Evolutionary conservation across 2,329 filamentous ascomycete species (phyloP).

Genomic region (Aspergillus puulaauensis): DNA sequence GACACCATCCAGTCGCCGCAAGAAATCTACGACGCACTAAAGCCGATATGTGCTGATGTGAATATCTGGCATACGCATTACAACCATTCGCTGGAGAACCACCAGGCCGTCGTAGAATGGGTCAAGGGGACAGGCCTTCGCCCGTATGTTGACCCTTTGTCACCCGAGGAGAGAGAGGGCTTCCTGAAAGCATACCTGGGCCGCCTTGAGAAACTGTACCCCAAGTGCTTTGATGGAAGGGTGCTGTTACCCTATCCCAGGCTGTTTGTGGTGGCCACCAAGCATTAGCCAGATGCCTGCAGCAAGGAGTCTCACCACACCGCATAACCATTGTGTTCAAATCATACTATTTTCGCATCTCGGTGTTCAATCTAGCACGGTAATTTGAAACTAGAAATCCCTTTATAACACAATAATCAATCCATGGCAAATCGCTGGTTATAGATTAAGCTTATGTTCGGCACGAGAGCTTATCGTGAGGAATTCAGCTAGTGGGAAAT

Average conservation of each 20-base stretch:
- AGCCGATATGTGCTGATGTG: conserved; percentile 43
- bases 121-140: conserved; percentile 57
- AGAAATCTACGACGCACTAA: conserved; percentile 52
- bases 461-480: neutral
- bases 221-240: conserved; percentile 48
- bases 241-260: conserved; percentile 58
- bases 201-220: conserved; percentile 47
- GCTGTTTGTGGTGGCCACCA: conserved; percentile 54
- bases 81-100: conserved; percentile 51
- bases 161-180: conserved; percentile 37
- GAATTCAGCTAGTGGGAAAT: neutral
- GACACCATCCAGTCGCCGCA: conserved; percentile 50
- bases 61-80: conserved; percentile 58
- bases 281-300: neutral
- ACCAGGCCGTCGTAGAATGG: conserved; percentile 58
- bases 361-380: neutral
- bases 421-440: neutral
- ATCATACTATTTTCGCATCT: neutral
- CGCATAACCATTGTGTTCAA: neutral
- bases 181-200: conserved; percentile 52
- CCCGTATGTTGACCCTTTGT: conserved; percentile 54
- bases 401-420: rapidly evolving
- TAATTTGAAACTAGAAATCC: neutral
- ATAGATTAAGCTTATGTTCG: neutral
- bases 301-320: neutral